phyloP scores from a whole-genome alignment of 139 green algal genomes.

The Pleodorina starrii region DNA sequence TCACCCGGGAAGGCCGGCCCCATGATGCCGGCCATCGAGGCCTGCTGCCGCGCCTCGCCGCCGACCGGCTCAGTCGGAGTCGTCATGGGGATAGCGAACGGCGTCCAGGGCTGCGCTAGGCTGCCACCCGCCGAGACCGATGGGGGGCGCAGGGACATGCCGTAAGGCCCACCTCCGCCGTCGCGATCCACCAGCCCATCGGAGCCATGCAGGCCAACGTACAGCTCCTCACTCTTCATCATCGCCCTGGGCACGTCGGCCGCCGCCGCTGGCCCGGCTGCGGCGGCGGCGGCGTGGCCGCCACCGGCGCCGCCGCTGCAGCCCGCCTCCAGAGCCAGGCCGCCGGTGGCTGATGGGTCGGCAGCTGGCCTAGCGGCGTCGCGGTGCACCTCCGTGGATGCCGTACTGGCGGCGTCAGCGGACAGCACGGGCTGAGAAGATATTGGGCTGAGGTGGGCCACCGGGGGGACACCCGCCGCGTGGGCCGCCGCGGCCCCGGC shows the following conservation, averaged over 20 bases:
- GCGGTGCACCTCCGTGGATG: conserved; percentile 9
- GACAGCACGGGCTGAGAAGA: not conserved
- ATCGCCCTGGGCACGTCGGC: not conserved
- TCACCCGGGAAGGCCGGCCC: not conserved
- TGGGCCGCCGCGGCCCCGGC: not conserved
- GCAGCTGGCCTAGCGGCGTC: not conserved
- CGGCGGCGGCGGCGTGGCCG: not conserved
- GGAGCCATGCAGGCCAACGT: not conserved
- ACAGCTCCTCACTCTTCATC: conserved; percentile 3
- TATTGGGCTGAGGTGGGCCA: not conserved
- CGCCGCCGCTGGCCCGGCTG: not conserved
- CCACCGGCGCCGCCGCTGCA: not conserved
- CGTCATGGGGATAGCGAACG: conserved; percentile 13
- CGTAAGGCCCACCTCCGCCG: not conserved
- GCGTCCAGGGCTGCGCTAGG: not conserved
- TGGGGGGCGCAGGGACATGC: not conserved
- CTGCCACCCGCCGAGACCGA: not conserved
- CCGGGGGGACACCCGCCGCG: not conserved
- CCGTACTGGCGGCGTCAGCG: not conserved
- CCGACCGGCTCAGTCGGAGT: too few relatives aligned
- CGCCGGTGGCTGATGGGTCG: not conserved
- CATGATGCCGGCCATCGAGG: not conserved
- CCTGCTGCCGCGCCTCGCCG: too few relatives aligned
- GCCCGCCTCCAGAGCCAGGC: not conserved
- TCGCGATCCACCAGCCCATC: not conserved